These are phyloP conservation scores for Dioscorea cayenensis DNA, from an alignment of 116 monocot genomes.

Conservation along the genomic window DNA sequence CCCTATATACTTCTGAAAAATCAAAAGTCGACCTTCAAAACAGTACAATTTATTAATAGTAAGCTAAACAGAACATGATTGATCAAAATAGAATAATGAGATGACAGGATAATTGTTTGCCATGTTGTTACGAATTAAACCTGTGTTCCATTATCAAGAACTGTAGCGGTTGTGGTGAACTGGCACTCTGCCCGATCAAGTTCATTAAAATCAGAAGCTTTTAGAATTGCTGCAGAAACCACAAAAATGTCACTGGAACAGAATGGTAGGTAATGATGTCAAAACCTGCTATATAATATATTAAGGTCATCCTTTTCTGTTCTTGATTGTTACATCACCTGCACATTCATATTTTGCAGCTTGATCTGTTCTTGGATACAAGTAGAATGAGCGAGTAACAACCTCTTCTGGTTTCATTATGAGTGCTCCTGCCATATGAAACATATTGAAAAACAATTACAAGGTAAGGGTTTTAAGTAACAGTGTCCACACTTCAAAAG, in stretches of 20 bases:
- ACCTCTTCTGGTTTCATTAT: slow-evolving; percentile 84
- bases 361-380: slow-evolving; percentile 81
- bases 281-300: not conserved
- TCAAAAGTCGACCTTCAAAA: too few relatives aligned
- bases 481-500: not conserved
- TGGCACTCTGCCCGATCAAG: slow-evolving; percentile 82
- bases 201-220: slow-evolving; percentile 89
- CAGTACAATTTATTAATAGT: not conserved
- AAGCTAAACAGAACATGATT: not conserved
- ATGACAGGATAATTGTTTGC: not conserved
- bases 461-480: not conserved
- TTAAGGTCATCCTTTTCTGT: not conserved
- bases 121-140: slow-evolving; percentile 8
- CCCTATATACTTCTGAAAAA: too few relatives aligned
- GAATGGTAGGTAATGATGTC: not conserved
- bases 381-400: slow-evolving; percentile 56
- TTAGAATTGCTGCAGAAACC: slow-evolving; percentile 60
- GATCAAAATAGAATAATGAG: not conserved
- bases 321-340: slow-evolving; percentile 34
- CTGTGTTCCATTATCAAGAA: slow-evolving; percentile 97
- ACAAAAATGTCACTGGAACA: not conserved
- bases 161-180: slow-evolving; percentile 79
- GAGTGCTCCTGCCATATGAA: slow-evolving; percentile 71
- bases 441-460: not conserved
- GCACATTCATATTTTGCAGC: slow-evolving; percentile 86